Percentiles rank a stretch among this genome's conserved stretches.
Evolutionary conservation across 352 stramenopile genomes (phyloP).

Genomic region (Pythium phragmiticola): DNA sequence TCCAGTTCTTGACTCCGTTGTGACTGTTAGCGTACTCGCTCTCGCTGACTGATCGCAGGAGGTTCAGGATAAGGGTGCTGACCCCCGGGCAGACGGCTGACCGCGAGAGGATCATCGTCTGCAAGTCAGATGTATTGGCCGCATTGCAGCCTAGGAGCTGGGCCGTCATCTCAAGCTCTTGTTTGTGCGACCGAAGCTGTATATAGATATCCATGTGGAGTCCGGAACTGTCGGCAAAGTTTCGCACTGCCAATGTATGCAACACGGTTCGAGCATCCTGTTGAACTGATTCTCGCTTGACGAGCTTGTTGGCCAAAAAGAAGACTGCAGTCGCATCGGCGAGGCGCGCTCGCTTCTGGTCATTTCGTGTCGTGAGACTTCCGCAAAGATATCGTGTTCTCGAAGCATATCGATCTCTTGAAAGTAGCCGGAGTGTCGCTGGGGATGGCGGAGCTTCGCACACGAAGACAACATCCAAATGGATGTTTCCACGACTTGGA

Average conservation of each 20-base stretch:
- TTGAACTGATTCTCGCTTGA: constrained; percentile 28
- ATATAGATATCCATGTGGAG: constrained; percentile 55
- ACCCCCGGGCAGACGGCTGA: constrained; percentile 52
- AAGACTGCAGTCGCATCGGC: constrained; percentile 54
- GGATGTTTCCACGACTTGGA: constrained; percentile 49
- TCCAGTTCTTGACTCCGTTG: constrained; percentile 43
- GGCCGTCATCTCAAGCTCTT: constrained; percentile 51
- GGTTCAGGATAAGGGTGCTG: constrained; percentile 63
- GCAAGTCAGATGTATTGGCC: constrained; percentile 41
- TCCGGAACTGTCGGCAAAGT: constrained; percentile 50
- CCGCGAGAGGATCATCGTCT: constrained; percentile 57
- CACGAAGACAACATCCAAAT: constrained; percentile 67
- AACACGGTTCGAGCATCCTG: constrained; percentile 57
- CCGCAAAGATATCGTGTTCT: constrained; percentile 53
- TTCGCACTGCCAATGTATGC: constrained; percentile 57
- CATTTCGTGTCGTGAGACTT: constrained; percentile 41
- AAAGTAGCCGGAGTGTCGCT: constrained; percentile 38
- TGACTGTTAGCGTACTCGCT: constrained; percentile 38
- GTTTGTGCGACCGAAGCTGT: constrained; percentile 43
- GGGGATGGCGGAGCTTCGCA: constrained; percentile 41
- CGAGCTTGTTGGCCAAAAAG: constrained; percentile 49
- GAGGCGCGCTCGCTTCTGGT: constrained; percentile 52
- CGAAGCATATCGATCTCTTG: constrained; percentile 45
- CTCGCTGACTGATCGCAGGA: constrained; percentile 52
- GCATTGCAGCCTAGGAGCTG: constrained; percentile 45